Evolutionary conservation across 2,329 filamentous ascomycete species (phyloP), one percentile per base, ranked within the genome.

Genomic region (Aureobasidium namibiae): DNA sequence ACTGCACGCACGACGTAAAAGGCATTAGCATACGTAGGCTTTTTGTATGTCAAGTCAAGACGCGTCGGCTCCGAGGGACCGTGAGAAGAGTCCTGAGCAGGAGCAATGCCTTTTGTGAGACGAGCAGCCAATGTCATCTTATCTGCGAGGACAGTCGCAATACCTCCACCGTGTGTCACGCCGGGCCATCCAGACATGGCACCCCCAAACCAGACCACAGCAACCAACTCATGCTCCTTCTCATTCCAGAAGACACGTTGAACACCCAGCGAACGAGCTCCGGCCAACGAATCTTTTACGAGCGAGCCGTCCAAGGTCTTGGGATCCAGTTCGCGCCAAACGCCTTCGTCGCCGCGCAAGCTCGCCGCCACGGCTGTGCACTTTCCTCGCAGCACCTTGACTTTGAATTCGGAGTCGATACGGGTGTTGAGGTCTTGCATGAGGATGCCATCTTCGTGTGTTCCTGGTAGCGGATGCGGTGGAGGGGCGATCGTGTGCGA

Each of bases 131-230:
- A 77, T n/a, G 84, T 83, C 62, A 89, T 76, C 54, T 80, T 81
- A 74, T 91, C 88, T 69, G 89, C 82, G 38, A 91, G 72, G 3
- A 89, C 70, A 0, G 85, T 90, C 8, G 85, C 86, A 50, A 88
- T 77, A 7, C 80, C 77, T 14, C 88, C 88, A 59, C 88, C 88
- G 73, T 92, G 88, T 54, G 84, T 83, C 41, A 88, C 77, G 13
- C 81, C 80, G 1, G 88, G 88, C 86, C 87, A 92, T 4, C 89
- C 88, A 49, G 80, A 76, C 21, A 87, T 68, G 1, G 77, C 81
- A n/a, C 76, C 70, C 7, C 88, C 89, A 57, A 91, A 79, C 76
- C 80, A 88, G 4, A 91, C 75, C n/a, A 91, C 77, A 52, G 78
- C 81, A 11, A 86, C 74, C 34, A 84, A 70, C 65, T 83, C 81